Conservation (phyloP, 2,329 filamentous ascomycete species). For the Phoma sp. region DNA sequence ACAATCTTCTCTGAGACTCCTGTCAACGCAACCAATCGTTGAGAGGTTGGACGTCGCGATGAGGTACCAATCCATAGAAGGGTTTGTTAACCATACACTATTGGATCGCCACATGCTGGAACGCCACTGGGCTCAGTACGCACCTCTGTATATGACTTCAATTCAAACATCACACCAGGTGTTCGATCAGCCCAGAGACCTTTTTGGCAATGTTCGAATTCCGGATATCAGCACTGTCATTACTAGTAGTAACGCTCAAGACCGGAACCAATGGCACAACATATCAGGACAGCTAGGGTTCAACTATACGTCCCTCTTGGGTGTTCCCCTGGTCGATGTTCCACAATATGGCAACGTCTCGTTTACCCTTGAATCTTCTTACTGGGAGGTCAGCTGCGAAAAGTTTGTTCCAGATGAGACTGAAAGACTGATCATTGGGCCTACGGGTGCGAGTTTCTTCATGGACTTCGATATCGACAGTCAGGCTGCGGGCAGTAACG, state of each 20-base stretch:
- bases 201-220: conserved; percentile 5
- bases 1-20: conserved; percentile 4
- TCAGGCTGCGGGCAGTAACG: background rate
- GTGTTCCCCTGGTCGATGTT: background rate
- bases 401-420: background rate
- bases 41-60: background rate
- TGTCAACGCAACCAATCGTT: background rate
- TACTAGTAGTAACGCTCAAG: background rate
- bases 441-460: background rate
- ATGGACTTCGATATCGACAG: background rate
- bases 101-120: background rate
- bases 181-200: background rate
- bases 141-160: background rate
- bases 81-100: background rate
- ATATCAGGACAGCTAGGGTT: background rate
- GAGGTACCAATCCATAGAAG: background rate
- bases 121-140: background rate
- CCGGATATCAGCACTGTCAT: background rate
- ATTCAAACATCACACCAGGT: background rate
- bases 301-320: background rate
- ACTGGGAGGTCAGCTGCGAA: background rate
- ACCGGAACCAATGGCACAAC: background rate
- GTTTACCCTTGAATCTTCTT: background rate
- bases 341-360: background rate
- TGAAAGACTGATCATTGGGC: background rate